Conservation (phyloP, 2,329 filamentous ascomycete species). For the Elsinoe australis region DNA sequence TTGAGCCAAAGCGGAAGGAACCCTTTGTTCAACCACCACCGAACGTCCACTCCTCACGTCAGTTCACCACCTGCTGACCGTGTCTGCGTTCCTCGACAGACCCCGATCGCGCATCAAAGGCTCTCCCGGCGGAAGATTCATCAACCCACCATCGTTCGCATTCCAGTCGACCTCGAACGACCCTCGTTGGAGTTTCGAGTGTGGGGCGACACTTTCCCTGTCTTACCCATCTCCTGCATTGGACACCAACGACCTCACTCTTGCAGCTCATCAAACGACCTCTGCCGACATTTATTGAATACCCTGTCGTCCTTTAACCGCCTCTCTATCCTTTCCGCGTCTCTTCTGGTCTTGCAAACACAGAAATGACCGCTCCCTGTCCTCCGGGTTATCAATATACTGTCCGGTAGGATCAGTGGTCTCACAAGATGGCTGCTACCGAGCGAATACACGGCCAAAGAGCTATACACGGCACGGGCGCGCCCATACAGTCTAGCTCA, state of each 20-base stretch:
- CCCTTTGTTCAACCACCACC: conserved; percentile 15
- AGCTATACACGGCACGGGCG: conserved; percentile 23
- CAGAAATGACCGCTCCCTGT: conserved; percentile 14
- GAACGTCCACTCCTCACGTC: background rate
- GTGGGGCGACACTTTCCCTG: conserved; percentile 15
- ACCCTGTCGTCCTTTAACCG: background rate
- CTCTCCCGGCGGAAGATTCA: background rate
- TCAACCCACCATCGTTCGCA: background rate
- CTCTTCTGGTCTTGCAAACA: background rate
- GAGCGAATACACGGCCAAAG: conserved; percentile 18
- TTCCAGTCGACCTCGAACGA: background rate
- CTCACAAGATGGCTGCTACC: conserved; percentile 20
- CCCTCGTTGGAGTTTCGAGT: background rate
- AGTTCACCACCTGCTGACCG: background rate
- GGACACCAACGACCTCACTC: conserved; percentile 1
- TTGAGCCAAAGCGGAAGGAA: conserved; percentile 11
- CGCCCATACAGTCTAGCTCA: conserved; percentile 66
- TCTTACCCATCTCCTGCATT: conserved; percentile 7
- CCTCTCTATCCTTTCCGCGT: background rate
- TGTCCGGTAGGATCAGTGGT: conserved; percentile 16
- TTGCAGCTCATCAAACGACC: conserved; percentile 9
- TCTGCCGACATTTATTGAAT: background rate
- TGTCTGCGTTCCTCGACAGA: background rate
- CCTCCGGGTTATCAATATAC: conserved; percentile 4
- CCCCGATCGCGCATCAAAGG: conserved; percentile 7